Conservation (phyloP, 192 early-diverging fungal genomes). For the Allomyces macrogynus region DNA sequence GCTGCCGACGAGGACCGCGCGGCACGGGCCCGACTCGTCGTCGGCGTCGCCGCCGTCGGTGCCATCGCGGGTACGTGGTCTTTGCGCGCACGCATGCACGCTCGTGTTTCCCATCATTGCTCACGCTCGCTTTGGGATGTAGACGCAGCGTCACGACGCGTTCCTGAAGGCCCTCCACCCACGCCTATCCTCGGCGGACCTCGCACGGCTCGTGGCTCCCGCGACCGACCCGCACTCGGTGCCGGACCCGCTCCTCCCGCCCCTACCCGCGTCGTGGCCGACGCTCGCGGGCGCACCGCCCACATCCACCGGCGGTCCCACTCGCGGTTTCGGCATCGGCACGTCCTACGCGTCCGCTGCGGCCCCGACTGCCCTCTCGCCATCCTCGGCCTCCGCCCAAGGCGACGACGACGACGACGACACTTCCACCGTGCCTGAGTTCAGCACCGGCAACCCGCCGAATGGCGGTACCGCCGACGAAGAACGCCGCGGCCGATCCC, state of each 20-base stretch:
- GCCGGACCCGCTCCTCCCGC: neutral
- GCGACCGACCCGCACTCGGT: neutral
- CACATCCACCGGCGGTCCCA: neutral
- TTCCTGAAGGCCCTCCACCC: no score
- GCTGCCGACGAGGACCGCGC: neutral
- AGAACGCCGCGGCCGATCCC: neutral
- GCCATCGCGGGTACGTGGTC: no score
- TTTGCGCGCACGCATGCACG: no score
- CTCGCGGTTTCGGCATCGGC: neutral
- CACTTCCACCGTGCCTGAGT: neutral
- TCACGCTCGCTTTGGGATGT: no score
- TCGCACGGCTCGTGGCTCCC: neutral
- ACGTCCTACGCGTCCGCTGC: neutral
- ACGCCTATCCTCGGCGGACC: no score
- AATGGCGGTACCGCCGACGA: neutral
- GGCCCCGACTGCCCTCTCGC: neutral
- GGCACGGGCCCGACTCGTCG: no score
- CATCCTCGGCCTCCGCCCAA: neutral
- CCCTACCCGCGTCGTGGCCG: neutral
- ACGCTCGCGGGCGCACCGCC: neutral
- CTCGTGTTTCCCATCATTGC: no score
- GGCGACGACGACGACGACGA: neutral
- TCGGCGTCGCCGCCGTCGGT: no score
- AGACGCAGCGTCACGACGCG: no score
- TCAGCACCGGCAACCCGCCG: neutral